Base-by-base conservation (phyloP, 2,329 filamentous ascomycete species). In the Exophiala sp. region DNA sequence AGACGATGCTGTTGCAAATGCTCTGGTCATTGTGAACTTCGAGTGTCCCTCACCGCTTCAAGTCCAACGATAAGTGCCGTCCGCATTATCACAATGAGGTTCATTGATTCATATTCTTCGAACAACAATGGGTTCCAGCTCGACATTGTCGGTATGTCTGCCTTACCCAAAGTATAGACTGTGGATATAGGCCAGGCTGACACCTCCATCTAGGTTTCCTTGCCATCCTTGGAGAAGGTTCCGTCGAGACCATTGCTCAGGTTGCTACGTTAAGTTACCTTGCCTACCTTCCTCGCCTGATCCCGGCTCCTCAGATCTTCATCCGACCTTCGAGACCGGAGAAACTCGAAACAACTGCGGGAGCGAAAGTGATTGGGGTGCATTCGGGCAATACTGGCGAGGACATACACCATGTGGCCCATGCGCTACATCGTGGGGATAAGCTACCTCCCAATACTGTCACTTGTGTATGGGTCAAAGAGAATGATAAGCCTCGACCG, bases 221-320 rank as follows among this genome's bases (percentile, higher is more conserved):
- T n/a, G 77, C 77, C 53, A 75, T 80, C 57, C 65, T 79, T 24
- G 77, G 77, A 42, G 77, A 79, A 65, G 75, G 75, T 66, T 76
- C 72, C 44, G 71, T 79, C 18, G 66, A 75, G 5, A 72, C 75
- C 39, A 78, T 77, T 58, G 75, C 76, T 14, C 75, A 78, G 62
- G 75, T 79, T 18, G 72, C 75, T 4, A 76, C 76, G 0, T 68
- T 79, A 4, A 78, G 76, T 9, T 69, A 65, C 63, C 74, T 77
- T 63, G 75, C 76, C 58, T 77, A 74, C 57, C 65, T 79, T 5
- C 77, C 77, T 34, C 72, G 77, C 36, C 69, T 79, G 35, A 67
- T 79, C 10, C 77, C 77, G 20, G 77, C 77, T 4, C 77, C 77
- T 3, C 76, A 79, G 60, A 75, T 75, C 11, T 66, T 79, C 20